Percentiles rank a stretch among this genome's conserved stretches.
Conservation (phyloP, 495 filamentous ascomycete genomes). For the Aspergillus incahuasiensis region DNA sequence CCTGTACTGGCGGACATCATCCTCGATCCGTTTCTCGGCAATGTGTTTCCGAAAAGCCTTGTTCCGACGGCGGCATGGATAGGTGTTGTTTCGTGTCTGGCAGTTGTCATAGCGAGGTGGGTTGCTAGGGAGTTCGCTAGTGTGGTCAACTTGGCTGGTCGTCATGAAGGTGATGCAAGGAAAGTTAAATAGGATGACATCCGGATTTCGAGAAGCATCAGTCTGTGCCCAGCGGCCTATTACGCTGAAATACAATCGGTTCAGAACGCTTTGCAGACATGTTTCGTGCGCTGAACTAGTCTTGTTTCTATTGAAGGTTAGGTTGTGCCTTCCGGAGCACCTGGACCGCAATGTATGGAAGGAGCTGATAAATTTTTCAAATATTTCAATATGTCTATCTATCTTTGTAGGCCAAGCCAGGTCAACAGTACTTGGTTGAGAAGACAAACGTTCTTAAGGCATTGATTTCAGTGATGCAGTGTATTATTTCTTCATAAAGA, state of each 20-base stretch:
- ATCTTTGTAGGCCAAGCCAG: no score
- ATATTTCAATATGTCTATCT: no score
- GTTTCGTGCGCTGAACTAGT: no score
- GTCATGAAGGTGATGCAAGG: constrained; percentile 15
- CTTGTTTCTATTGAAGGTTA: no score
- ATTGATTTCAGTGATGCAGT: neutral
- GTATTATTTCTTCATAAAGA: neutral
- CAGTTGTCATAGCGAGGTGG: constrained; percentile 43
- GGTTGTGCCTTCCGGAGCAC: no score
- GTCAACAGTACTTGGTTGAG: no score
- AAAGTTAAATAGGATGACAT: constrained; percentile 14
- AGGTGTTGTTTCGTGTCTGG: constrained; percentile 47
- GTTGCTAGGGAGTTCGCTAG: constrained; percentile 26
- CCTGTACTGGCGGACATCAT: constrained; percentile 78
- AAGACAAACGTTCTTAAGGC: neutral
- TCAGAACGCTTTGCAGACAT: no score
- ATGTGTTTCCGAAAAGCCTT: constrained; percentile 66
- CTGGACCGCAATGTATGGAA: no score
- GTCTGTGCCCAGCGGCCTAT: no score
- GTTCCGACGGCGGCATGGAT: constrained; percentile 62
- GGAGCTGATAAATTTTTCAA: no score
- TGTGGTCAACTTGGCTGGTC: constrained; percentile 11
- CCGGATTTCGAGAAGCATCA: no score
- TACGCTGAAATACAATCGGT: no score
- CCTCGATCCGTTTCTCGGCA: constrained; percentile 77